phyloP scores from a whole-genome alignment of 2,329 filamentous ascomycete species.

The Aspergillus oerlinghausenensis region DNA sequence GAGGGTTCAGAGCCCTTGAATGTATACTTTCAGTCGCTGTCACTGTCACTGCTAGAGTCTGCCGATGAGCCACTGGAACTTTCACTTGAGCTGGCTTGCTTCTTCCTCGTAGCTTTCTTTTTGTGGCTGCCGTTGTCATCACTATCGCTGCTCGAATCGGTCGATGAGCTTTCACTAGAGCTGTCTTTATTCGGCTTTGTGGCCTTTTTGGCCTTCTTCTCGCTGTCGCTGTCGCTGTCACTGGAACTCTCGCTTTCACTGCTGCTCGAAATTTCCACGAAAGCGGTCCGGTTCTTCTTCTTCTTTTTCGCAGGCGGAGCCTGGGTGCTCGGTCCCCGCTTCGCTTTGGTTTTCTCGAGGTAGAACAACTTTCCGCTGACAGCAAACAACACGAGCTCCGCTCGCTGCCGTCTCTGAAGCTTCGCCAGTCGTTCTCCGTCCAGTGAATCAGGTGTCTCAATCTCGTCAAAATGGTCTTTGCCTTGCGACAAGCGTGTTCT shows the following conservation, averaged over 20 bases:
- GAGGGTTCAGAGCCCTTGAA: neutral
- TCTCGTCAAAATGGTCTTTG: constrained; percentile 21
- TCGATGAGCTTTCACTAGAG: constrained; percentile 9
- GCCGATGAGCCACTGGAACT: constrained; percentile 8
- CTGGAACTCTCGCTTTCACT: constrained; percentile 35
- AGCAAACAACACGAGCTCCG: constrained; percentile 35
- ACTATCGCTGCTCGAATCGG: constrained; percentile 12
- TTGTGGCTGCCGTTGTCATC: constrained; percentile 15
- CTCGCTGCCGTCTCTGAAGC: constrained; percentile 34
- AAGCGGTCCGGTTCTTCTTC: constrained; percentile 40
- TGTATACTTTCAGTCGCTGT: constrained; percentile 12
- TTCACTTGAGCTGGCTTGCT: constrained; percentile 10
- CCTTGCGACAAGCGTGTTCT: constrained; percentile 23
- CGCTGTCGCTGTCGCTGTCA: constrained; percentile 25
- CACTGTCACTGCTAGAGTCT: constrained; percentile 8
- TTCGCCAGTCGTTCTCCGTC: constrained; percentile 23
- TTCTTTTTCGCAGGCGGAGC: constrained; percentile 29
- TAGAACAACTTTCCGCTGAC: constrained; percentile 27
- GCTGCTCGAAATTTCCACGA: constrained; percentile 41
- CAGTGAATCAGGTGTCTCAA: constrained; percentile 18
- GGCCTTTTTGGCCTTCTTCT: constrained; percentile 6
- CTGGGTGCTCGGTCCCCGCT: constrained; percentile 16
- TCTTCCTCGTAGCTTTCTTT: constrained; percentile 9
- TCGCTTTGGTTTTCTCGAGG: constrained; percentile 21
- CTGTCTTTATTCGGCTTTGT: constrained; percentile 8